Percentiles rank a stretch among this genome's conserved stretches.
Conservation (phyloP, 345 rosid species). For the Moricandia moricandioides region DNA sequence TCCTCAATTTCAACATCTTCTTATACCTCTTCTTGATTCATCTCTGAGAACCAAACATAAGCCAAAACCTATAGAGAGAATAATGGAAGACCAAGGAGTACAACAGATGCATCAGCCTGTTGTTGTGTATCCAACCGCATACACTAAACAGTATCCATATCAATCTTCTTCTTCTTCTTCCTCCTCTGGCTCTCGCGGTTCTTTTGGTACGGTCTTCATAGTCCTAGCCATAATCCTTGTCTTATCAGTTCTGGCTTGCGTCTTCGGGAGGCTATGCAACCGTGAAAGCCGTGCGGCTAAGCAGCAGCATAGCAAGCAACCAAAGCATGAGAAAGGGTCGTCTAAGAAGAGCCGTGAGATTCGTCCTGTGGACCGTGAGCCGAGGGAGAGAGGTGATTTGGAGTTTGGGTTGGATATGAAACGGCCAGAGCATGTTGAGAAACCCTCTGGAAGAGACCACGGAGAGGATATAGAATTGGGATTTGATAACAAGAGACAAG, state of each 20-base stretch:
- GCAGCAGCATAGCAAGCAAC: conserved; percentile 7
- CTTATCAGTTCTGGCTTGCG: conserved; percentile 44
- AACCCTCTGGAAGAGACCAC: conserved; percentile 9
- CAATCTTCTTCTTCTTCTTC: conserved; percentile 37
- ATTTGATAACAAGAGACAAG: conserved; percentile 36
- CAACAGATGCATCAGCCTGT: conserved; percentile 47
- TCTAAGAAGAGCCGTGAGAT: conserved; percentile 35
- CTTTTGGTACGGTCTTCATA: conserved; percentile 64
- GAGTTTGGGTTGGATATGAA: conserved; percentile 38
- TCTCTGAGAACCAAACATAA: conserved; percentile 17
- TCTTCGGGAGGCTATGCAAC: conserved; percentile 45
- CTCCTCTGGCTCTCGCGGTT: conserved; percentile 53
- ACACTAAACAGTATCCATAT: conserved; percentile 39
- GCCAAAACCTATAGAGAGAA: background rate
- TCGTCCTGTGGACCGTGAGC: conserved; percentile 39
- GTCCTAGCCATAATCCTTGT: conserved; percentile 45
- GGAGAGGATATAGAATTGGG: conserved; percentile 34
- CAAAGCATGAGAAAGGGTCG: conserved; percentile 27
- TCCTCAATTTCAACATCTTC: conserved; percentile 11
- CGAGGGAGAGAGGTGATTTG: conserved; percentile 37
- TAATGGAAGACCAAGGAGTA: conserved; percentile 38
- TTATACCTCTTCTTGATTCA: conserved; percentile 2
- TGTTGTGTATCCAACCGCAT: conserved; percentile 53
- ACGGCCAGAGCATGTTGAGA: conserved; percentile 12
- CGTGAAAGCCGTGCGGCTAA: conserved; percentile 24